phyloP scores from a whole-genome alignment of 2,329 filamentous ascomycete genomes.

The Xylaria sp. region DNA sequence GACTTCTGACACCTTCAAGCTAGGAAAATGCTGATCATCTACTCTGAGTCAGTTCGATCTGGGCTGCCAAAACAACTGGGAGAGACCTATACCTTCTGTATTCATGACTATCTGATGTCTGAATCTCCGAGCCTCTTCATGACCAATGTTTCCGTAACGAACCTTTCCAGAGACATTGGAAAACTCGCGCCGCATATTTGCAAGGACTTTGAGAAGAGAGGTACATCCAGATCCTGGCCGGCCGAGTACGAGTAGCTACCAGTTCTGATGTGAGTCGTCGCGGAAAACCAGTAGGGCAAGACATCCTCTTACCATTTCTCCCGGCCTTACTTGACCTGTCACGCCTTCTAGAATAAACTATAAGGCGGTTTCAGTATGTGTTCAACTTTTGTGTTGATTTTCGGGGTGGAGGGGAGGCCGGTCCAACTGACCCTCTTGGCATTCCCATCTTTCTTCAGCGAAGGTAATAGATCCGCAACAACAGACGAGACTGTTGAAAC shows the following conservation, averaged over 20 bases:
- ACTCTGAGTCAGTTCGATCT: conserved; percentile 55
- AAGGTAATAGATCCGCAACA: neutral
- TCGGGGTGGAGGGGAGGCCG: neutral
- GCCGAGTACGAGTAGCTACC: conserved; percentile 8
- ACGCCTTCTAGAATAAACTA: conserved; percentile 20
- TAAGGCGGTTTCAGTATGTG: neutral
- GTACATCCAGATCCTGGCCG: conserved; percentile 13
- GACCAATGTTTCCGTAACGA: conserved; percentile 4
- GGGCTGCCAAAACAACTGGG: neutral
- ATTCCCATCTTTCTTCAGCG: neutral
- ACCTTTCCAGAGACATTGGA: conserved; percentile 1
- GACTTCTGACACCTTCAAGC: conserved; percentile 74
- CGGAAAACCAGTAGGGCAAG: neutral
- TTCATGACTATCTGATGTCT: conserved; percentile 13
- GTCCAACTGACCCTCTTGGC: conserved; percentile 13
- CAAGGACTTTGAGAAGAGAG: conserved; percentile 10
- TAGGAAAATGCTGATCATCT: conserved; percentile 74
- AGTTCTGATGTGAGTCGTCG: neutral
- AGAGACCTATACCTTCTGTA: neutral
- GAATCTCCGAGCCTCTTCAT: conserved; percentile 1
- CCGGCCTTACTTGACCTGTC: conserved; percentile 51
- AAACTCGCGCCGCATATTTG: conserved; percentile 6
- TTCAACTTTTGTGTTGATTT: neutral
- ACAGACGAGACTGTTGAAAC: conserved; percentile 17
- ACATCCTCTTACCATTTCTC: conserved; percentile 54